Evolutionary conservation across 257 asterid species (phyloP).

Genomic region (Ocimum tenuiflorum): DNA sequence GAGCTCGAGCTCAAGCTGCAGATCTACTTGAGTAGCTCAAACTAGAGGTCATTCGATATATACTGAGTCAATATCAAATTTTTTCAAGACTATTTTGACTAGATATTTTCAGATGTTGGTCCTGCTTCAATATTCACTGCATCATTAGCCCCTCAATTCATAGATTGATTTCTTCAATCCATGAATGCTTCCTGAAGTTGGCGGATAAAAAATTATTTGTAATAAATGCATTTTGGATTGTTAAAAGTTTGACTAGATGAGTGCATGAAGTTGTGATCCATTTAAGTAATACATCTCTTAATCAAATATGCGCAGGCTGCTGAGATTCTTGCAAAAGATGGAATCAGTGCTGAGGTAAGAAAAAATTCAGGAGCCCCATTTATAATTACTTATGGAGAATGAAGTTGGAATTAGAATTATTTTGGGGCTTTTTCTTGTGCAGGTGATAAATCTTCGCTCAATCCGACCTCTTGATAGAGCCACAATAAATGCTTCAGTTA

Average conservation of each 20-base stretch:
- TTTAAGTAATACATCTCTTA: constrained; percentile 3
- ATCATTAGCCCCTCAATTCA: not conserved
- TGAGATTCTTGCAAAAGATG: constrained; percentile 67
- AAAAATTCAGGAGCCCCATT: not conserved
- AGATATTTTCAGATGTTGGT: not conserved
- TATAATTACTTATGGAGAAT: not conserved
- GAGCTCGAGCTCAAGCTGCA: too few species aligned
- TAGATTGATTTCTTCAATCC: not conserved
- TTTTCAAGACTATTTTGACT: too few species aligned
- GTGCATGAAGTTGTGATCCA: not conserved
- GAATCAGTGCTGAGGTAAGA: constrained; percentile 69
- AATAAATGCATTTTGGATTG: not conserved
- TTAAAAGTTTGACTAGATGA: not conserved
- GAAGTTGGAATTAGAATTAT: constrained; percentile 4
- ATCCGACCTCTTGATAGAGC: constrained; percentile 81
- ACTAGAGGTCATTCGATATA: too few species aligned
- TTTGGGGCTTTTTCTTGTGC: constrained; percentile 9
- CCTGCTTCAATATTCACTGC: not conserved
- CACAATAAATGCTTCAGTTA: constrained; percentile 66
- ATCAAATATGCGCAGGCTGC: constrained; percentile 47
- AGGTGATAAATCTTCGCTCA: constrained; percentile 77
- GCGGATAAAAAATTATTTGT: not conserved
- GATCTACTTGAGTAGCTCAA: too few species aligned
- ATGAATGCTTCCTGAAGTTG: not conserved
- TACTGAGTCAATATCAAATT: too few species aligned